A percentile compares a stretch with the other conserved stretches of the same genome.
phyloP scores from a whole-genome alignment of 345 rosid species.

The Salix arbutifolia region DNA sequence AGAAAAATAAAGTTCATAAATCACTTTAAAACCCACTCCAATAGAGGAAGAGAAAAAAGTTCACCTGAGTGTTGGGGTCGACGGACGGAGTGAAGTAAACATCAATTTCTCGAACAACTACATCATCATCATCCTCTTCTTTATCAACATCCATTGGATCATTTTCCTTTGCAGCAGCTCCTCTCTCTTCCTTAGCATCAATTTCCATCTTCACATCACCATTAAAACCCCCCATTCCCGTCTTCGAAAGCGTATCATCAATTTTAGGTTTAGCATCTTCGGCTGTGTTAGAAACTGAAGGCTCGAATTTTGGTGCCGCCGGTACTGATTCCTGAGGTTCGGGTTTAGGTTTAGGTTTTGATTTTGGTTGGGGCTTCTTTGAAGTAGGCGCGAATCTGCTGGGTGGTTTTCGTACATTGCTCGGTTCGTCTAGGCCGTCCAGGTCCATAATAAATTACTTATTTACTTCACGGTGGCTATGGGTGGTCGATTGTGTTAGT shows the following conservation, averaged over 20 bases:
- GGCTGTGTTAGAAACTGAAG: constrained; percentile 14
- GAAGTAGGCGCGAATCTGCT: constrained; percentile 51
- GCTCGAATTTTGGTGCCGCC: constrained; percentile 7
- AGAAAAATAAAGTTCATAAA: too few relatives aligned
- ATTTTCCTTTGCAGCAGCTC: constrained; percentile 12
- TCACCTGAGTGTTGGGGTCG: constrained; percentile 48
- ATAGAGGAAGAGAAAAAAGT: not conserved
- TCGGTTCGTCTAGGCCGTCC: constrained; percentile 38
- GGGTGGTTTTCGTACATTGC: constrained; percentile 39
- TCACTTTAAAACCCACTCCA: too few relatives aligned
- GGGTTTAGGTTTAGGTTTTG: constrained; percentile 24
- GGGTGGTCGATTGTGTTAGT: too few relatives aligned
- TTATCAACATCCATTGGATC: constrained; percentile 29
- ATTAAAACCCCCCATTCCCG: constrained; percentile 29
- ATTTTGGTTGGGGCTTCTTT: constrained; percentile 22
- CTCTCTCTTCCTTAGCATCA: constrained; percentile 29
- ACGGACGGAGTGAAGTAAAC: constrained; percentile 64
- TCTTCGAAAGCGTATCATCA: constrained; percentile 15
- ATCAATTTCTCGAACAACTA: constrained; percentile 80
- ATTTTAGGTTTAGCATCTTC: constrained; percentile 27
- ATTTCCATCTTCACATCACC: constrained; percentile 53
- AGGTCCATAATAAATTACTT: constrained; percentile 43
- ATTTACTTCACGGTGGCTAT: too few relatives aligned
- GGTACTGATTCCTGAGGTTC: constrained; percentile 12
- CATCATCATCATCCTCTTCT: constrained; percentile 24